Evolutionary conservation across 163 green algal genomes (phyloP).

Genomic region (Prototheca wickerhamii): DNA sequence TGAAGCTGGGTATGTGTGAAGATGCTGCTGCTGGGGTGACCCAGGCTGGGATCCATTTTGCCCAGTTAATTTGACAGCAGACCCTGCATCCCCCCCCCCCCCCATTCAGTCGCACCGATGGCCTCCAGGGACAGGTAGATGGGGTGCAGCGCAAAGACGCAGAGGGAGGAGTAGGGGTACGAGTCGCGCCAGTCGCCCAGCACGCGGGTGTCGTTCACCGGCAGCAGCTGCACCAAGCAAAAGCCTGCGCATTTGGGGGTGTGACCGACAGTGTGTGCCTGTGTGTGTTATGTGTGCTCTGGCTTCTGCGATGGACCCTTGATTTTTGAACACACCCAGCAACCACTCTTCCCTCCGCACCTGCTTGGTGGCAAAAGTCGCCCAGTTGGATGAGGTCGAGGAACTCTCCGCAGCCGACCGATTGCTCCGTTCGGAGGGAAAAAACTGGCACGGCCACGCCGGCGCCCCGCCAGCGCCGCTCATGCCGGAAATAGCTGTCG

Average conservation of each 20-base stretch:
- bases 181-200: conserved; percentile 83
- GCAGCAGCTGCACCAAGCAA: conserved; percentile 77
- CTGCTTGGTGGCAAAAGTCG: conserved; percentile 53
- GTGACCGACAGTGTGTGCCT: not conserved
- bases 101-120: conserved; percentile 43
- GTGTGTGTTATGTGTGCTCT: not conserved
- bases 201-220: conserved; percentile 92
- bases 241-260: conserved; percentile 35
- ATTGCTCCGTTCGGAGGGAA: conserved; percentile 59
- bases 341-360: conserved; percentile 4
- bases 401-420: conserved; percentile 84
- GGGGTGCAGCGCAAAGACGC: conserved; percentile 87
- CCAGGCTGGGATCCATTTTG: no score
- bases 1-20: no score
- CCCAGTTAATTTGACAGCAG: no score
- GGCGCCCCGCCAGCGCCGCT: conserved; percentile 71
- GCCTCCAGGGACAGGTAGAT: conserved; percentile 74
- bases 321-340: not conserved
- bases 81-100: no score
- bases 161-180: conserved; percentile 92
- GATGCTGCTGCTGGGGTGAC: no score
- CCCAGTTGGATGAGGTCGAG: conserved; percentile 74
- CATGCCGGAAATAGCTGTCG: conserved; percentile 58
- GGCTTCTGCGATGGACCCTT: not conserved
- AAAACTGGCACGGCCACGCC: conserved; percentile 88